Evolutionary conservation across 192 early-diverging fungal species (phyloP).

Genomic region (Lobosporangium transversale): DNA sequence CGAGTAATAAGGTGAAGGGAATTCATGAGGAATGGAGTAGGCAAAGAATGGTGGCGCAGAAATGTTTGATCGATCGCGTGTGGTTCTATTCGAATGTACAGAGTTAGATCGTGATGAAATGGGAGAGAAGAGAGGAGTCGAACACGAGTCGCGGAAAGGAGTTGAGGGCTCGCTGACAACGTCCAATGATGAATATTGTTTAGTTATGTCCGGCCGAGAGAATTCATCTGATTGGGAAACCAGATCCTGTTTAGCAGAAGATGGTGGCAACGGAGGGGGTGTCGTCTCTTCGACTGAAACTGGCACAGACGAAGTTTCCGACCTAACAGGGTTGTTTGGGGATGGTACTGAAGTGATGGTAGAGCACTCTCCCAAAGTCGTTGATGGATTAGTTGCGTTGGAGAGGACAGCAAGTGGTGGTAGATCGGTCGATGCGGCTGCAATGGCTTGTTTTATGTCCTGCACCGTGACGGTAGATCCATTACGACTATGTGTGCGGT

Average conservation of each 20-base stretch:
- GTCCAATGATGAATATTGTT: slow-evolving; percentile 14
- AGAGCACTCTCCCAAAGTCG: neutral
- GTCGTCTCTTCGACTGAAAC: neutral
- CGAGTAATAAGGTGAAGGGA: slow-evolving; percentile 47
- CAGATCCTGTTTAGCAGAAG: neutral
- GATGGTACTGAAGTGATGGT: neutral
- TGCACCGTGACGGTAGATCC: slow-evolving; percentile 51
- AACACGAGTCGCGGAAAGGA: slow-evolving; percentile 14
- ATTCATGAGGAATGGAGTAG: slow-evolving; percentile 50
- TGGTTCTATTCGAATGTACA: slow-evolving; percentile 16
- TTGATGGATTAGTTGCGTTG: neutral
- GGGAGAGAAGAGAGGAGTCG: slow-evolving; percentile 9
- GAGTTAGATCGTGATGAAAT: slow-evolving; percentile 28
- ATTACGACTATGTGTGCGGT: slow-evolving; percentile 47
- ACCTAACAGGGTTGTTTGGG: neutral
- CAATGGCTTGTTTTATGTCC: slow-evolving; percentile 51
- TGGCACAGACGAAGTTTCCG: neutral
- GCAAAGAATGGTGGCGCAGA: slow-evolving; percentile 44
- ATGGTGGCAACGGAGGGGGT: slow-evolving; percentile 8
- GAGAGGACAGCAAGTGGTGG: slow-evolving; percentile 14
- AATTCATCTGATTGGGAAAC: neutral
- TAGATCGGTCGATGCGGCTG: slow-evolving; percentile 36
- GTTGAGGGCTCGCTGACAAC: slow-evolving; percentile 11
- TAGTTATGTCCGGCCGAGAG: slow-evolving; percentile 4
- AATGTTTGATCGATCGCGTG: slow-evolving; percentile 29